Evolutionary conservation across 305 asterid species (phyloP).

Genomic region (Coffea humblotiana): DNA sequence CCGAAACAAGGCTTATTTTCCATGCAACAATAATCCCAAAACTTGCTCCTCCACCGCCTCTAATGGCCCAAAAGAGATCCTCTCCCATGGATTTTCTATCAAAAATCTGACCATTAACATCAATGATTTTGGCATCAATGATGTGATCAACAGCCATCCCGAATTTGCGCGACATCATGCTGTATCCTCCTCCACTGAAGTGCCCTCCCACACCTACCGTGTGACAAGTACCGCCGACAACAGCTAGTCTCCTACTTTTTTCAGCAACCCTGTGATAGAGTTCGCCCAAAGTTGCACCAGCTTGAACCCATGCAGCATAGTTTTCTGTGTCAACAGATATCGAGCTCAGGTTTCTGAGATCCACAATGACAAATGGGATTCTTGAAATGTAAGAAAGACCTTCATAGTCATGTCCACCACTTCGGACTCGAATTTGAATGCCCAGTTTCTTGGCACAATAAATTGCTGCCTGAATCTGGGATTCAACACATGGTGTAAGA

Average conservation of each 20-base stretch:
- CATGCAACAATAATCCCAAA: not conserved
- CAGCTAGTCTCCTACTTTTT: not conserved
- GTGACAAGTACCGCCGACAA: not conserved
- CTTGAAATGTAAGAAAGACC: not conserved
- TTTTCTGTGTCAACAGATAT: not conserved
- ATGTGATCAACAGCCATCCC: not conserved
- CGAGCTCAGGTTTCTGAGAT: not conserved
- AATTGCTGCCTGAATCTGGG: not conserved
- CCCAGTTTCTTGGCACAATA: not conserved
- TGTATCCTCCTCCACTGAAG: not conserved
- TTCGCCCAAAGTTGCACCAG: constrained; percentile 1
- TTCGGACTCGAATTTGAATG: not conserved
- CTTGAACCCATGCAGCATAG: not conserved
- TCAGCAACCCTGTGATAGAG: not conserved
- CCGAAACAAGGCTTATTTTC: not conserved
- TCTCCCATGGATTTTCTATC: too few relatives aligned
- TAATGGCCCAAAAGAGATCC: constrained; percentile 1
- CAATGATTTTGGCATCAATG: too few relatives aligned
- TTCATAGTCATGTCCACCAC: not conserved
- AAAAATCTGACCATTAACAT: too few relatives aligned
- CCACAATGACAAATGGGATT: not conserved
- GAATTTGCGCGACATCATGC: not conserved
- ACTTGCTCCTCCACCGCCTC: not conserved
- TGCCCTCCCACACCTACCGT: not conserved
- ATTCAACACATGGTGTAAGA: not conserved